phyloP scores from a whole-genome alignment of 345 rosid genomes.

The Gossypium longicalyx region DNA sequence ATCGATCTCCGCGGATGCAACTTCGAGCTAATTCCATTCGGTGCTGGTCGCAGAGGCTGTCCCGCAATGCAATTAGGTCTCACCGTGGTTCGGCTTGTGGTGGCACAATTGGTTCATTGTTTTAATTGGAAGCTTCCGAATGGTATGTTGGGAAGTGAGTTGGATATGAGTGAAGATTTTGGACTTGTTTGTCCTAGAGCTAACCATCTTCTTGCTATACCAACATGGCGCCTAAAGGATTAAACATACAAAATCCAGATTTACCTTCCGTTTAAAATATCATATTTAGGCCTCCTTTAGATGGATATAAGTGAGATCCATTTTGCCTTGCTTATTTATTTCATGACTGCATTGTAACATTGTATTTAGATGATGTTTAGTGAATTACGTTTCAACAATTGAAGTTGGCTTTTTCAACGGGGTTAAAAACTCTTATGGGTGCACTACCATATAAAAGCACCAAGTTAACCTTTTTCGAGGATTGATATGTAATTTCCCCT shows the following conservation, averaged over 20 bases:
- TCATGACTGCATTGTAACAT: too few relatives aligned
- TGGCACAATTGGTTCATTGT: conserved; percentile 49
- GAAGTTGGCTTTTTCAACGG: too few relatives aligned
- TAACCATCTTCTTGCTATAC: conserved; percentile 30
- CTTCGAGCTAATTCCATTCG: neutral
- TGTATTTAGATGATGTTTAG: too few relatives aligned
- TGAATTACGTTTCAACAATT: too few relatives aligned
- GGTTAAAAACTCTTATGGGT: too few relatives aligned
- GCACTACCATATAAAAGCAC: too few relatives aligned
- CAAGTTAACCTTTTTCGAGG: too few relatives aligned
- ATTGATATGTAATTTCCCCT: too few relatives aligned
- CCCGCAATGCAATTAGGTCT: conserved; percentile 24
- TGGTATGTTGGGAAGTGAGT: conserved; percentile 15
- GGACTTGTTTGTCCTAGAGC: conserved; percentile 31
- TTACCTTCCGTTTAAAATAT: too few relatives aligned
- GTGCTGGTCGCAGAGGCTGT: neutral
- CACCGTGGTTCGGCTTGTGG: conserved; percentile 19
- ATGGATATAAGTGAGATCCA: too few relatives aligned
- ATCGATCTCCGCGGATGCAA: neutral
- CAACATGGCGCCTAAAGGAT: conserved; percentile 28
- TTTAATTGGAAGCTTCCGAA: conserved; percentile 46
- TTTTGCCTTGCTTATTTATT: too few relatives aligned
- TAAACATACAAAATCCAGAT: neutral
- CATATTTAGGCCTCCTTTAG: neutral
- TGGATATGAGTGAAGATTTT: conserved; percentile 44